Evolutionary conservation across 2,329 filamentous ascomycete genomes (phyloP).

Genomic region (Elsinoe ampelina): DNA sequence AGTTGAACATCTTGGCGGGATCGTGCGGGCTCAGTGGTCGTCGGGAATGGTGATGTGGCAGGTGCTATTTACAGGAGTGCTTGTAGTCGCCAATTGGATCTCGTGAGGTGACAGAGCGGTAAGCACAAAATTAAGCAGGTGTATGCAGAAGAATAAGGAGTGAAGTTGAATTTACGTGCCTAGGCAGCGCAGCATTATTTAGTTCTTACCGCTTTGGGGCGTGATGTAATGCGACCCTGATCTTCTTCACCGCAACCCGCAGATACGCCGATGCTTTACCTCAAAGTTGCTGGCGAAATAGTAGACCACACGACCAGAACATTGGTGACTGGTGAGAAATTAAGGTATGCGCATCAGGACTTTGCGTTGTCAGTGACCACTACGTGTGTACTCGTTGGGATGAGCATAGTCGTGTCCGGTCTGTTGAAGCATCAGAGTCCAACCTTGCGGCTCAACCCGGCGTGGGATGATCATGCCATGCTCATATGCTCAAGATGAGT

Average conservation of each 20-base stretch:
- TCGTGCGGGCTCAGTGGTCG: not conserved
- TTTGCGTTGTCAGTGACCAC: too few species aligned
- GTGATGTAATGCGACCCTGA: slow-evolving; percentile 10
- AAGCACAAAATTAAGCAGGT: not conserved
- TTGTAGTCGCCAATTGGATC: too few species aligned
- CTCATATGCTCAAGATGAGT: not conserved
- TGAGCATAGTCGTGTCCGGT: too few species aligned
- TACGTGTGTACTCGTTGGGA: too few species aligned
- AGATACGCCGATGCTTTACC: not conserved
- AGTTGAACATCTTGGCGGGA: slow-evolving; percentile 67
- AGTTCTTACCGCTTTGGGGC: slow-evolving; percentile 8
- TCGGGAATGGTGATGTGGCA: not conserved
- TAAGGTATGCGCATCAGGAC: too few species aligned
- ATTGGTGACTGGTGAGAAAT: too few species aligned
- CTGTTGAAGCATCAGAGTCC: not conserved
- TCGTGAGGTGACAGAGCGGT: too few species aligned
- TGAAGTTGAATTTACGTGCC: not conserved
- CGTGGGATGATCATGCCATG: not conserved
- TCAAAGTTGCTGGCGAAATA: too few species aligned
- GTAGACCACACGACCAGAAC: too few species aligned
- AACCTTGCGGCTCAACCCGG: not conserved
- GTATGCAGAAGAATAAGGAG: not conserved
- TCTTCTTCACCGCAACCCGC: not conserved
- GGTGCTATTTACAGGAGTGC: not conserved
- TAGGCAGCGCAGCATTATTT: slow-evolving; percentile 1